Conservation (phyloP, 1,139 yeast genomes). For the Meyerozyma elateridarum region DNA sequence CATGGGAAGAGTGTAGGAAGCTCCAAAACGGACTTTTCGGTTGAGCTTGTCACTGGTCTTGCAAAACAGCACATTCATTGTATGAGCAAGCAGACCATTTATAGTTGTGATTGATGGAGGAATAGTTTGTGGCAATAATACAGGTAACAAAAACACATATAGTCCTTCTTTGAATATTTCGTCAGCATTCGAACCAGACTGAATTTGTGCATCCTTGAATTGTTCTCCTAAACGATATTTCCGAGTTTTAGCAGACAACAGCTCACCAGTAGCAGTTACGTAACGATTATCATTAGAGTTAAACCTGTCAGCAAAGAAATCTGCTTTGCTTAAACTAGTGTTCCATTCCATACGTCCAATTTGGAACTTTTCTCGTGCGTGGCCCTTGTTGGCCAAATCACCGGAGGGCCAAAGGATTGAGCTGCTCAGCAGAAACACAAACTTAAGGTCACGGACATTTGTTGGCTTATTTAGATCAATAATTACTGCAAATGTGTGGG, state of each 20-base stretch:
- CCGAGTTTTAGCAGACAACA: constrained; percentile 34
- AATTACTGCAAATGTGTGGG: constrained; percentile 44
- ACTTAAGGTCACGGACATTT: constrained; percentile 23
- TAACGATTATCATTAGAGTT: constrained; percentile 33
- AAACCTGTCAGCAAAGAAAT: constrained; percentile 38
- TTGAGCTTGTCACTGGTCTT: constrained; percentile 35
- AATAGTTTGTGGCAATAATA: constrained; percentile 61
- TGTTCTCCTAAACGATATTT: constrained; percentile 22
- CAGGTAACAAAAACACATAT: constrained; percentile 72
- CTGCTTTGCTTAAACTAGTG: constrained; percentile 39
- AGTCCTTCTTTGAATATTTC: constrained; percentile 60
- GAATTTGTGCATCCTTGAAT: constrained; percentile 4
- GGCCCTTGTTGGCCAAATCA: constrained; percentile 43
- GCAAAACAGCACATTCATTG: constrained; percentile 25
- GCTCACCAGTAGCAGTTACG: constrained; percentile 27
- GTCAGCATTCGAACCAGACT: constrained; percentile 6
- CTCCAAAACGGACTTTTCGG: constrained; percentile 26
- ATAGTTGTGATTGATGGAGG: constrained; percentile 69
- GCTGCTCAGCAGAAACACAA: constrained; percentile 32
- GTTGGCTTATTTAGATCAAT: constrained; percentile 31
- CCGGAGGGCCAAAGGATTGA: constrained; percentile 53
- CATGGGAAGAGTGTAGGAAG: constrained; percentile 42
- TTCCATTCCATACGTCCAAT: constrained; percentile 49
- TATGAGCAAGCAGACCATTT: constrained; percentile 41
- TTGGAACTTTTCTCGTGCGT: constrained; percentile 42